Evolutionary conservation across 2,329 filamentous ascomycete genomes (phyloP), one percentile per base, ranked within the genome.

Genomic region (Alternaria sp.): DNA sequence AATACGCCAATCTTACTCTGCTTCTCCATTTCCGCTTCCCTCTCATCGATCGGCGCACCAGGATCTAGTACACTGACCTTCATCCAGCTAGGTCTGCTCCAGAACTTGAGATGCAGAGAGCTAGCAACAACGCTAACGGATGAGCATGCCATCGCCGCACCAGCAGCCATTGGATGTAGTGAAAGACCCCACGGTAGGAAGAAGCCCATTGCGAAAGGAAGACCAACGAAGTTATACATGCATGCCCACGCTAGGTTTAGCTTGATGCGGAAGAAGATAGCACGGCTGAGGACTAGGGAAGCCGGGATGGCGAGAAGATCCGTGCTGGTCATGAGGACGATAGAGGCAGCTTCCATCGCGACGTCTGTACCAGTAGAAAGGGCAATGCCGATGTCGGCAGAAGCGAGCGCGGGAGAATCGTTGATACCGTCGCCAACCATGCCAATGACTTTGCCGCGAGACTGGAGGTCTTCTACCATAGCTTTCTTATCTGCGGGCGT

Each of bases 381-480:
- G 57, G 93, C 93, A 67, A 99, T 97, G 63, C 95, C 95, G 28
- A 98, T 88, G 68, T 96, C 89, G 10, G 95, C 93, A 0, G 93
- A 96, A 0, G 93, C 95, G 10, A 99, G 86, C 0, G 95, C 95
- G 0, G 95, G 95, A 0, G 93, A 97, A 80, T 99, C 95, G 78
- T 99, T 99, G 84, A 99, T 97, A 40, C 95, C 95, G 77, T 99
- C 95, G 51, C 95, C 75, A 13, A 98, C 93, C 95, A 99, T 99
- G 67, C 92, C 95, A 26, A 98, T 92, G 49, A 90, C 83, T 69
- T 93, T 86, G 60, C 92, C 92, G 36, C 72, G 71, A 0, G 83
- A 81, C 79, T 97, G 92, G 17, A 98, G 84, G 53, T 89, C 81
- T 49, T 87, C 86, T 69, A 99, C 85, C 67, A 98, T 96, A 28